These are phyloP conservation scores for Dittrichia graveolens DNA, from an alignment of 129 eudicot species.

Conservation along the genomic window DNA sequence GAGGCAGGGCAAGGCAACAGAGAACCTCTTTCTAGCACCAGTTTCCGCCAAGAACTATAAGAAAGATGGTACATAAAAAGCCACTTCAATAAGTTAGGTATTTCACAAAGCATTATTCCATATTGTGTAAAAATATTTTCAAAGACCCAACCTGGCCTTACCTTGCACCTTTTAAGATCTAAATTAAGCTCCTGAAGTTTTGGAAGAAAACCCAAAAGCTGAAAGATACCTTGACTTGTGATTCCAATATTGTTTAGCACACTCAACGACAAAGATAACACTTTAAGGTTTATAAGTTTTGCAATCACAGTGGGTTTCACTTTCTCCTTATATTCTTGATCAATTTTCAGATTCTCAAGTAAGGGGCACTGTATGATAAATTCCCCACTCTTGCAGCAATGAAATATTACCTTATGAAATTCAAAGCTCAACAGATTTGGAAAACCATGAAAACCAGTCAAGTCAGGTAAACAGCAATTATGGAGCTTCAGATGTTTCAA, in stretches of 20 bases:
- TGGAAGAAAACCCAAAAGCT: conserved; percentile 7
- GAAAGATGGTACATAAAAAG: background rate
- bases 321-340: background rate
- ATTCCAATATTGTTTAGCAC: background rate
- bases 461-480: background rate
- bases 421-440: conserved; percentile 22
- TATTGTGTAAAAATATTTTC: background rate
- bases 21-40: background rate
- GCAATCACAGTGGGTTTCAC: conserved; percentile 7
- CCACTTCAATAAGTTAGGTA: conserved; percentile 8
- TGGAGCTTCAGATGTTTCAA: conserved; percentile 13
- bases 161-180: background rate
- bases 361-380: conserved; percentile 1
- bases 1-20: conserved; percentile 4
- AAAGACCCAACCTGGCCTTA: background rate
- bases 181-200: conserved; percentile 22
- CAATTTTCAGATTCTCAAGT: conserved; percentile 14
- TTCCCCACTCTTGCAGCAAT: background rate
- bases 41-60: background rate
- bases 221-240: conserved; percentile 1
- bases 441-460: conserved; percentile 9
- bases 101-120: background rate
- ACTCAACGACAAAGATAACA: conserved; percentile 13
- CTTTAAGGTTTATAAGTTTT: conserved; percentile 7
- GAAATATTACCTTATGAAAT: background rate